These are phyloP conservation scores for Thinopyrum obtusiflorum DNA, from an alignment of 202 grass and related monocot genomes.

Conservation along the genomic window DNA sequence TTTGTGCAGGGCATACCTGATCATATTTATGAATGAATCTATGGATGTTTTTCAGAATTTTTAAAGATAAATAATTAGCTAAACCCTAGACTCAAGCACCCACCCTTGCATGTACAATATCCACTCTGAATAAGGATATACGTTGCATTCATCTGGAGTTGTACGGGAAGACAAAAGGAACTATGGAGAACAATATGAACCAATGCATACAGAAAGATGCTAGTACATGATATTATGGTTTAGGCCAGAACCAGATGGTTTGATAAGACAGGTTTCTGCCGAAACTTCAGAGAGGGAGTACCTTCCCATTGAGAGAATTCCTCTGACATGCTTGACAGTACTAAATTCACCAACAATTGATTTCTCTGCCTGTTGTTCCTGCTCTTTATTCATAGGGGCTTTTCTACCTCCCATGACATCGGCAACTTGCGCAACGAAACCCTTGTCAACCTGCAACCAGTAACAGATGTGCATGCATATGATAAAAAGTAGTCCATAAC, in stretches of 20 bases:
- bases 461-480: neutral
- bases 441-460: slow-evolving; percentile 76
- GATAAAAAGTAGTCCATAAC: neutral
- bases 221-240: neutral
- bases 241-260: neutral
- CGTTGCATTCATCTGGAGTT: neutral
- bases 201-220: neutral
- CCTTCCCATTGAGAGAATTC: slow-evolving; percentile 98
- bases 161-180: neutral
- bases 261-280: neutral
- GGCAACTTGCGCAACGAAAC: slow-evolving; percentile 97
- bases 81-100: neutral
- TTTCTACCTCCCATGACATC: slow-evolving; percentile 78
- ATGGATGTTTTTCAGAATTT: neutral
- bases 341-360: slow-evolving; percentile 94
- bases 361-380: slow-evolving; percentile 70
- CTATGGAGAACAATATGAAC: neutral
- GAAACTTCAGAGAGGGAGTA: slow-evolving; percentile 21
- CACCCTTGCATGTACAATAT: neutral
- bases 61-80: neutral
- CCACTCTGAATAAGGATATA: neutral
- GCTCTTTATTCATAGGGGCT: slow-evolving; percentile 82
- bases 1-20: neutral
- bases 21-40: neutral
- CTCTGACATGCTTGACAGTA: slow-evolving; percentile 88